A percentile compares a stretch with the other conserved stretches of the same genome.
Conservation (phyloP, 768 basidiomycete genomes). For the Leccinum disarticulatum region DNA sequence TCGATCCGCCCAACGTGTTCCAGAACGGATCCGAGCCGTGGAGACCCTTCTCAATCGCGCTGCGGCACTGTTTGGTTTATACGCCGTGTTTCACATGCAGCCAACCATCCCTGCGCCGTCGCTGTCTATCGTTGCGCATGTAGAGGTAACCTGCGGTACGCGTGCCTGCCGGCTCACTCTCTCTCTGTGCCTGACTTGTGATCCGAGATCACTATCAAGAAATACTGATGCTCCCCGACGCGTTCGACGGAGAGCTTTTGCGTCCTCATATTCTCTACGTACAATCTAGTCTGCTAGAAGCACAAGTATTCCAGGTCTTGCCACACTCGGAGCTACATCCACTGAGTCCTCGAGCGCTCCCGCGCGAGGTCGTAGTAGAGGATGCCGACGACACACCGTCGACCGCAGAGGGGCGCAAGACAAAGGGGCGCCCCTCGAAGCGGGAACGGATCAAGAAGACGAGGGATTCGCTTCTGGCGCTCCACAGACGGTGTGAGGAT, state of each 20-base stretch:
- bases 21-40: slow-evolving; percentile 54
- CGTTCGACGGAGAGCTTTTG: slow-evolving; percentile 41
- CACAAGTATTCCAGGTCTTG: slow-evolving; percentile 57
- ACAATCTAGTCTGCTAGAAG: slow-evolving; percentile 46
- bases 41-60: slow-evolving; percentile 56
- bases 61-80: slow-evolving; percentile 66
- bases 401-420: slow-evolving; percentile 36
- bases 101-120: slow-evolving; percentile 52
- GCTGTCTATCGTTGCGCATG: slow-evolving; percentile 49
- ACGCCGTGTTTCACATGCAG: slow-evolving; percentile 70
- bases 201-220: slow-evolving; percentile 55
- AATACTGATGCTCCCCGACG: slow-evolving; percentile 48
- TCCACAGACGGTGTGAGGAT: slow-evolving; percentile 50
- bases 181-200: slow-evolving; percentile 5
- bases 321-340: slow-evolving; percentile 51
- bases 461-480: slow-evolving; percentile 44
- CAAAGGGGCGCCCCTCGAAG: slow-evolving; percentile 64
- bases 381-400: slow-evolving; percentile 24
- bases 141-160: slow-evolving; percentile 62
- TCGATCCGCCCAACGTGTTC: background rate
- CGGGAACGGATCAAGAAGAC: slow-evolving; percentile 59
- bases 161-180: background rate
- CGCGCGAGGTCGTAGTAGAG: slow-evolving; percentile 62
- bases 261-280: slow-evolving; percentile 48
- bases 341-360: slow-evolving; percentile 62